Evolutionary conservation across 2,329 filamentous ascomycete genomes (phyloP), one percentile per base, ranked within the genome.

Genomic region (Emergomyces orientalis): DNA sequence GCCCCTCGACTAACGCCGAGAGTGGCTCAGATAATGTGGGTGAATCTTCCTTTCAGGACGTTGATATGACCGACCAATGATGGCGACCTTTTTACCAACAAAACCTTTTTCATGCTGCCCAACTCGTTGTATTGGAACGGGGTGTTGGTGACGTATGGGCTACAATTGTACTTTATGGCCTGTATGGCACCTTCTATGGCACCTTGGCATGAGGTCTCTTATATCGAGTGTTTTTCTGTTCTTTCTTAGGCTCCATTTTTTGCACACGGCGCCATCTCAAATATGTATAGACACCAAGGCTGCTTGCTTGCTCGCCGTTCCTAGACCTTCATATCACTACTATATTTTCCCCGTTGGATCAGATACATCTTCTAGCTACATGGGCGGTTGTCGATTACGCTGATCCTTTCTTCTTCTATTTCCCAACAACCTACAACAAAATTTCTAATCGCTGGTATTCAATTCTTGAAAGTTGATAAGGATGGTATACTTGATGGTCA

Each of bases 11-110:
- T 65, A 69, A 71, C 49, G 71, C 77, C 67, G 79, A 81, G 69
- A 76, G 75, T 69, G 81, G 83, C 71, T 78, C 81, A 72, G 84
- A 87, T 77, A 84, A 86, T 84, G 84, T 88, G 80, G 84, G 85
- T 86, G 80, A 82, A 80, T 77, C 71, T 80, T 82, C 79, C 75
- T 83, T 84, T 79, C 81, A 80, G 76, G 82, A 85, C 76, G 77
- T 84, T 75, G 80, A 84, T 74, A 84, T 84, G 82, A 80, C 79
- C 69, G 82, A 84, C 74, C 76, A 78, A 78, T 84, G 77, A 82
- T 65, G 60, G 61, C 56, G 39, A 47, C 22, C 56, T 41, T 56
- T 41, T 39, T 19, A 39, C 32, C 55, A 57, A 43, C n/a, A 57
- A 41, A 19, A 9, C 39, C 17, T 27, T 25, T 25, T 41, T 43